A percentile compares a stretch with the other conserved stretches of the same genome.
Conservation (phyloP, 176 grass and related monocot species). For the Oryza australiensis region DNA sequence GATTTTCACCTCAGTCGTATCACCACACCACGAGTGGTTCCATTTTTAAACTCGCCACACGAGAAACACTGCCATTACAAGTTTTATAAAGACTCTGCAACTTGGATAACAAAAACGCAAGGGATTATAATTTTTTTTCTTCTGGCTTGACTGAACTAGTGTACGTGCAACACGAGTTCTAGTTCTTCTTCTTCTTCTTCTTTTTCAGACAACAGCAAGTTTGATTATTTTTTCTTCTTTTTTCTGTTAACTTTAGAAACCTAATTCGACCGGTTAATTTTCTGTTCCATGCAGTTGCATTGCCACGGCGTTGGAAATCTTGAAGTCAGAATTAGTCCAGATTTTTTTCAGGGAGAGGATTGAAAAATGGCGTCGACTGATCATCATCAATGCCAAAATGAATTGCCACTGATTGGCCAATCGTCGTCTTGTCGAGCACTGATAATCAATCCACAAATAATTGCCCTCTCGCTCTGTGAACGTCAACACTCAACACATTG, state of each 20-base stretch:
- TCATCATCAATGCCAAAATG: neutral
- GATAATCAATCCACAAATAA: neutral
- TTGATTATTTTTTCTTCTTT: neutral
- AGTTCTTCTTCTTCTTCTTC: neutral
- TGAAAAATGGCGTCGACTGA: neutral
- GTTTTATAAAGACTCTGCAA: neutral
- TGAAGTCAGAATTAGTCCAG: neutral
- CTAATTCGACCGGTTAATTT: neutral
- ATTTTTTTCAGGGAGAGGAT: neutral
- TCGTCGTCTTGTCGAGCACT: neutral
- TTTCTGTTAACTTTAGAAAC: neutral
- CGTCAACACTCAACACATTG: neutral
- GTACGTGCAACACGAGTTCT: constrained; percentile 1
- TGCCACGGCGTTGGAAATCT: neutral
- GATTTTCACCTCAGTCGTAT: neutral
- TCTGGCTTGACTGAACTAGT: constrained; percentile 9
- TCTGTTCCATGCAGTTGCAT: neutral
- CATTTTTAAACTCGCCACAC: neutral
- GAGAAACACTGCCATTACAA: neutral
- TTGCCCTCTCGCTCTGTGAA: neutral
- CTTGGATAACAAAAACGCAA: neutral
- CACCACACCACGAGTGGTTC: neutral
- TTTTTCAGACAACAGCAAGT: neutral
- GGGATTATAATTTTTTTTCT: neutral
- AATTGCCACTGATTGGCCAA: neutral